Percentiles rank a stretch among this genome's conserved stretches.
These are phyloP conservation scores for Coffea eugenioides DNA, from an alignment of 257 asterid species.

Conservation along the genomic window DNA sequence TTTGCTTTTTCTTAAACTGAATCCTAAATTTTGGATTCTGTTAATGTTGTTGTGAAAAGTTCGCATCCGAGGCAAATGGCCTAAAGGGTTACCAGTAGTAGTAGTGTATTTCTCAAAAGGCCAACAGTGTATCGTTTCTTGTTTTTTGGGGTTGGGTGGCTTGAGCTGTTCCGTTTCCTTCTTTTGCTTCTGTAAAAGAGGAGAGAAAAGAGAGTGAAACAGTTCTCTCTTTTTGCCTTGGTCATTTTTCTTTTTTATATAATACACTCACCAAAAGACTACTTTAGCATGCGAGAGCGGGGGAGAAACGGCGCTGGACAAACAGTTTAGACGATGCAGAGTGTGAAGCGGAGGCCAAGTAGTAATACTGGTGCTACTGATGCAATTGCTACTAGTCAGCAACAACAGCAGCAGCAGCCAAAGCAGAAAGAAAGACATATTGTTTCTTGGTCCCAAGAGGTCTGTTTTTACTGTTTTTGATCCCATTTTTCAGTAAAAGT, in stretches of 20 bases:
- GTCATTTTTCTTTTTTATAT: constrained; percentile 33
- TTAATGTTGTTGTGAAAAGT: constrained; percentile 33
- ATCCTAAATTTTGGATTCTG: constrained; percentile 27
- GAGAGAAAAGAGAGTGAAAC: constrained; percentile 37
- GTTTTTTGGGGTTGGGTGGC: constrained; percentile 33
- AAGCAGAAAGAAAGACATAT: constrained; percentile 91
- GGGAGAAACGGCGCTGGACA: constrained; percentile 27
- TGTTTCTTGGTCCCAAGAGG: constrained; percentile 99
- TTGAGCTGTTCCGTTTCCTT: constrained; percentile 28
- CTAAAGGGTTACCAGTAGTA: constrained; percentile 13
- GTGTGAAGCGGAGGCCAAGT: constrained; percentile 54
- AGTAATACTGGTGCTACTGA: constrained; percentile 17
- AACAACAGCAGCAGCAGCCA: constrained; percentile 18
- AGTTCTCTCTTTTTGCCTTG: constrained; percentile 31
- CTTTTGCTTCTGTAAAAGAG: constrained; percentile 41
- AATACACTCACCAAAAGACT: constrained; percentile 40
- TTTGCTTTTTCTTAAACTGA: not conserved
- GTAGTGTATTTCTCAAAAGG: constrained; percentile 23
- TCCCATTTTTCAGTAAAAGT: not conserved
- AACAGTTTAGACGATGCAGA: constrained; percentile 50
- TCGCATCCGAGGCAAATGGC: constrained; percentile 57
- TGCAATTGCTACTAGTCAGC: constrained; percentile 21
- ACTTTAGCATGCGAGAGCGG: constrained; percentile 76
- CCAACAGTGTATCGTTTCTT: constrained; percentile 30
- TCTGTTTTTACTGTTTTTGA: constrained; percentile 24